These are phyloP conservation scores for Favolaschia claudopus DNA, from an alignment of 768 basidiomycete genomes.

Conservation along the genomic window DNA sequence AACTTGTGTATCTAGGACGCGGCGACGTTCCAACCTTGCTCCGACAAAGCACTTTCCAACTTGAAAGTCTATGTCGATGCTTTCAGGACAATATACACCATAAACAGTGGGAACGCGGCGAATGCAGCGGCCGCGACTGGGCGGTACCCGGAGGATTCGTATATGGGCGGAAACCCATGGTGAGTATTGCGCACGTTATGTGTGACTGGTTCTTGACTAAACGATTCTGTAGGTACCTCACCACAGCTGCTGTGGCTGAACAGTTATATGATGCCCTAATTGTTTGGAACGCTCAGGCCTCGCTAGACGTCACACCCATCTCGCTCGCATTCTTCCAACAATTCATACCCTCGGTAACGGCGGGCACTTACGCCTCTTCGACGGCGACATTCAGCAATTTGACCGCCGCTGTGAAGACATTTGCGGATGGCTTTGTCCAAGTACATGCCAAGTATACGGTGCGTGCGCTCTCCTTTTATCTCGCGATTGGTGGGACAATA, in stretches of 20 bases:
- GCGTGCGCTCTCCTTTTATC: neutral
- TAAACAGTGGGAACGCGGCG: slow-evolving; percentile 66
- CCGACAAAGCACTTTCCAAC: slow-evolving; percentile 75
- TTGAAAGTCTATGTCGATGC: slow-evolving; percentile 68
- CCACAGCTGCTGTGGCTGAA: too few relatives aligned
- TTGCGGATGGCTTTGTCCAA: slow-evolving; percentile 72
- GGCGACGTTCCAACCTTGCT: slow-evolving; percentile 79
- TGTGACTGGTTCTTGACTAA: neutral
- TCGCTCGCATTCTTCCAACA: slow-evolving; percentile 79
- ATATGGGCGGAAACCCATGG: slow-evolving; percentile 64
- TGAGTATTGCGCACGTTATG: slow-evolving; percentile 27
- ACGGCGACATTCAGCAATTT: slow-evolving; percentile 58
- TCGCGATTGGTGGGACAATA: neutral
- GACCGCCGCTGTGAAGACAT: slow-evolving; percentile 54
- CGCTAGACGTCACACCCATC: too few relatives aligned
- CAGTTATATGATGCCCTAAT: too few relatives aligned
- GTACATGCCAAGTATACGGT: slow-evolving; percentile 64
- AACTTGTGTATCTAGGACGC: slow-evolving; percentile 46
- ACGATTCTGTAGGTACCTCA: too few relatives aligned
- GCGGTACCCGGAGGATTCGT: slow-evolving; percentile 65
- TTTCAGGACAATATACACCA: slow-evolving; percentile 68
- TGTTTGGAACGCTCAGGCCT: too few relatives aligned
- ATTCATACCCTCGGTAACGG: slow-evolving; percentile 54
- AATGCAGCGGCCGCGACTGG: slow-evolving; percentile 62
- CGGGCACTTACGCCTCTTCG: slow-evolving; percentile 59